Evolutionary conservation across 345 rosid genomes (phyloP).

Genomic region (Salix purpurea): DNA sequence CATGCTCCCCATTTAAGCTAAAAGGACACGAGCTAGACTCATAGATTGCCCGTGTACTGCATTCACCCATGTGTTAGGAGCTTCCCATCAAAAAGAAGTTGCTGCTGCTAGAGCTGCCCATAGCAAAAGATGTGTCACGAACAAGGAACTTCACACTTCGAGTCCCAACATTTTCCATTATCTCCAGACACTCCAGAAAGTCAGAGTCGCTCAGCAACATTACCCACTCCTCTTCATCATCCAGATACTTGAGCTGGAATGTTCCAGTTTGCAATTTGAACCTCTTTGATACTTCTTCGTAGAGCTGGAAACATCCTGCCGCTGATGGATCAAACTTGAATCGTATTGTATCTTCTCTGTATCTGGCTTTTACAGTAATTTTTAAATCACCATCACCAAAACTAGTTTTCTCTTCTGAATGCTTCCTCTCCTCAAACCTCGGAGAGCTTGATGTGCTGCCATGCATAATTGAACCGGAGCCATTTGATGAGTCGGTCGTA

Average conservation of each 20-base stretch:
- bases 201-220: conserved; percentile 66
- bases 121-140: conserved; percentile 37
- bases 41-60: neutral
- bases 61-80: conserved; percentile 10
- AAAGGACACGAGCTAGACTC: neutral
- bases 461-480: conserved; percentile 48
- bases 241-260: conserved; percentile 79
- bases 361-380: conserved; percentile 72
- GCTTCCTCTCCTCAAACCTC: conserved; percentile 45
- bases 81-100: conserved; percentile 41
- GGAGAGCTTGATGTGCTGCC: conserved; percentile 55
- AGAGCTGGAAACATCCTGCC: conserved; percentile 59
- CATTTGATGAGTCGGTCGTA: conserved; percentile 64
- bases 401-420: conserved; percentile 27
- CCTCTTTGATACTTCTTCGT: conserved; percentile 69
- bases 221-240: conserved; percentile 94
- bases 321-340: conserved; percentile 68
- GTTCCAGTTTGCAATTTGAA: conserved; percentile 61
- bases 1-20: neutral
- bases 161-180: conserved; percentile 52
- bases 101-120: conserved; percentile 72
- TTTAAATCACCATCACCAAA: conserved; percentile 36
- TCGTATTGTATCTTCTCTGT: conserved; percentile 61
- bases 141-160: conserved; percentile 63
- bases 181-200: conserved; percentile 77